Evolutionary conservation across 495 filamentous ascomycete genomes (phyloP).

Genomic region (Penicillium manginii): DNA sequence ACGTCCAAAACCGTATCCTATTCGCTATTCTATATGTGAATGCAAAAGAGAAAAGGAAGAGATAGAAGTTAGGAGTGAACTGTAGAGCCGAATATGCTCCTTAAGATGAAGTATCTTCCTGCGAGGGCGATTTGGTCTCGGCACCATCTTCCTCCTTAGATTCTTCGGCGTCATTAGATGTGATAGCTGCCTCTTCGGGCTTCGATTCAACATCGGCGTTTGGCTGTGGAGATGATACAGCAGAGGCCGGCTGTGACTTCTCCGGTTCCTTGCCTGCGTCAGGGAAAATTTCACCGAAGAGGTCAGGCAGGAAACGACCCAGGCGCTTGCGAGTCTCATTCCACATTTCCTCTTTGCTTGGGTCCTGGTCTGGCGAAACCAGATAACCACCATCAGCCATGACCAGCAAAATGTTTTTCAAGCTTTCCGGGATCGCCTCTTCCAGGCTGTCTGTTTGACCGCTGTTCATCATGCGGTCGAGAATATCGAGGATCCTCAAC

Average conservation of each 20-base stretch:
- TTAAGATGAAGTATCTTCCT: constrained; percentile 13
- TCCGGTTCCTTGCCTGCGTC: constrained; percentile 30
- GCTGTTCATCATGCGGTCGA: constrained; percentile 95
- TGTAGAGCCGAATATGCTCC: background rate
- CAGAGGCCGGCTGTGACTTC: constrained; percentile 27
- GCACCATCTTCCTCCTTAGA: constrained; percentile 1
- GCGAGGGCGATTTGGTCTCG: constrained; percentile 8
- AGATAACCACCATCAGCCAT: constrained; percentile 92
- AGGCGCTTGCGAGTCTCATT: constrained; percentile 81
- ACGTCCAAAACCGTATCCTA: background rate
- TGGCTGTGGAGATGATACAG: constrained; percentile 25
- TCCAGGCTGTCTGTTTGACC: constrained; percentile 83
- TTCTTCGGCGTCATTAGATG: constrained; percentile 3
- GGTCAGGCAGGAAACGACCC: constrained; percentile 83
- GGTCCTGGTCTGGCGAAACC: constrained; percentile 60
- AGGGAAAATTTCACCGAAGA: constrained; percentile 60
- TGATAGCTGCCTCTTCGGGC: constrained; percentile 17
- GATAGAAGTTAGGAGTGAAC: background rate
- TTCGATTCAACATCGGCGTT: constrained; percentile 15
- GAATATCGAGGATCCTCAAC: constrained; percentile 89
- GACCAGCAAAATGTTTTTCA: constrained; percentile 96
- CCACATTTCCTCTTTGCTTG: constrained; percentile 56
- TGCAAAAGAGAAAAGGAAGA: constrained; percentile 16
- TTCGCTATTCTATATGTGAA: constrained; percentile 27
- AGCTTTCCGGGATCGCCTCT: constrained; percentile 78